Base-by-base conservation (phyloP, 495 filamentous ascomycete genomes). In the Hypoxylon intermedium region DNA sequence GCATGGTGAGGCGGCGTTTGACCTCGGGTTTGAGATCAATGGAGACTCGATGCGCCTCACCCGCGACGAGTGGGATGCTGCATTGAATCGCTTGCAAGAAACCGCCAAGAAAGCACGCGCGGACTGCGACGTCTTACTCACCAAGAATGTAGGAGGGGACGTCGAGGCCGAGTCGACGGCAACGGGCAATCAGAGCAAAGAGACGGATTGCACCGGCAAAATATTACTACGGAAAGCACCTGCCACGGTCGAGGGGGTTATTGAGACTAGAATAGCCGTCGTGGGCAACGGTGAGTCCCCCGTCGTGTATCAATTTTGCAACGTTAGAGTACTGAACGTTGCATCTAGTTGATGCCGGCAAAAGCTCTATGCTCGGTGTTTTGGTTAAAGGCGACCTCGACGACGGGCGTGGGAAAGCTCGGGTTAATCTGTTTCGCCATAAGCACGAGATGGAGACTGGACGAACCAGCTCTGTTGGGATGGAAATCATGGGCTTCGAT, bases 401-500 rank as follows among this genome's bases (percentile, higher is more conserved):
- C 68, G 94, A 98, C 79, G 94, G 94, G 3, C 84, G 94, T 62
- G 94, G 94, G 20, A 93, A 90, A 75, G 92, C 93, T 30, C 89
- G 94, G 46, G 89, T 98, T 54, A 98, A 98, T 62, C 89, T 98
- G 9, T 98, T 98, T 78, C 82, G 94, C 18, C 94, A 98, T 68
- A 98, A 98, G 72, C 94, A 98, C 68, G 94, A 98, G 73, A 87
- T 98, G 42, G 94, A 98, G 71, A 93, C 89, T 43, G 94, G 94
- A 0, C 83, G 94, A 54, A 98, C 94, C 5, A 94, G 89, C 72
- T 98, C 95, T 1, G 94, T 98, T 2, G 94, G 94, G 20, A 90
- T 96, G 91, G 94, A 98, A 73, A 98, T 98, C 43, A 94, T 98
- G 91, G 94, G 94, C 9, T 98, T 97, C 65, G 93, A 98, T 72